Evolutionary conservation across 345 rosid genomes (phyloP), one percentile per base, ranked within the genome.

Genomic region (Mallotus nudiflorus): DNA sequence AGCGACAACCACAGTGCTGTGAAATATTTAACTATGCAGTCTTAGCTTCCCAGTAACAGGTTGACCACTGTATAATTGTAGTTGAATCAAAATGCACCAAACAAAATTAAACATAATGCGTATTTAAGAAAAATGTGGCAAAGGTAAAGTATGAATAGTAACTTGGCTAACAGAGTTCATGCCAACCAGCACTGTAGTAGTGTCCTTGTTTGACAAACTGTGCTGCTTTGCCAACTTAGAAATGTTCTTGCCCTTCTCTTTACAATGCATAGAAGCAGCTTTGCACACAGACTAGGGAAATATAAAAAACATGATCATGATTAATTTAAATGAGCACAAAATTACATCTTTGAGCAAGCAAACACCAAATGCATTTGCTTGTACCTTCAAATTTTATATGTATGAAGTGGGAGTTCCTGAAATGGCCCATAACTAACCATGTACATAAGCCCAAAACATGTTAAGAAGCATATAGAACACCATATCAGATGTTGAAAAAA

Each of bases 131-230:
- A 63, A 13, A 68, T 51, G 42, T 12, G 37, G 27, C 48, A 45
- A 49, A 50, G 16, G 35, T 7, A 65, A 46, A 71, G 40, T 25
- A 33, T 55, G 62, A 57, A 51, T 27, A 7, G 20, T 37, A 15
- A 91, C 98, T 97, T 91, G 96, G 75, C 62, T 75, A 31, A 81
- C 85, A 28, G 96, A 89, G 79, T 87, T 87, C 97, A 94, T 90
- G 75, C 98, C 97, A 57, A 94, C 95, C 71, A 94, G 84, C 62
- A 89, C 85, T 0, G 97, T 74, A 1, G 97, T 84, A 59, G 91
- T 82, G 52, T 89, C 91, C 82, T 85, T 85, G 73, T 90, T 90
- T 65, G 78, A 67, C 83, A 91, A 72, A 82, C 96, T 89, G 82
- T 91, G 91, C 40, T 91, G 95, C 82, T 90, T 70, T 45, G 96